Evolutionary conservation across 2,329 filamentous ascomycete species (phyloP), one percentile per base, ranked within the genome.

Genomic region (Alternaria novae-zelandiae): DNA sequence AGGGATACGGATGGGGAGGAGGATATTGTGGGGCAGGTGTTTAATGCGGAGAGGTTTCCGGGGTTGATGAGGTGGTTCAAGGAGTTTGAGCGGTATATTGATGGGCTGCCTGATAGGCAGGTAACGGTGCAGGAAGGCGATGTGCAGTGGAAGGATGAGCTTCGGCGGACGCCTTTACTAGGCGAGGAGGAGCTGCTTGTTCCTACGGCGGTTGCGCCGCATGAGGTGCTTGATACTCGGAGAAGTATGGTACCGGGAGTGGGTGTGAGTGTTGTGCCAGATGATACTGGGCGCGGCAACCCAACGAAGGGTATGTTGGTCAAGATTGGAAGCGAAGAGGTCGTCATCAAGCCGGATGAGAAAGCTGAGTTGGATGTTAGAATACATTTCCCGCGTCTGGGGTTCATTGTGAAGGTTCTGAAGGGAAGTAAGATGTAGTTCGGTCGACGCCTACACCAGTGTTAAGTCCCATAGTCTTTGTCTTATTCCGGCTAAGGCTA

Each of bases 381-480:
- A 15, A 67, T 82, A 13, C 81, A 83, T 71, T 82, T 83, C 49
- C 81, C 81, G 8, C 68, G 79, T 23, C 53, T 82, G 13, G 81
- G 80, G 0, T 83, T 82, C 57, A 74, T 79, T 10, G 72, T 82
- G 1, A 70, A 73, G 56, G 54, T 53, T 8, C 32, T 59, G 7
- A 65, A 69, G 20, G 62, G 55, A 21, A 63, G 63, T 44, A 69
- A 58, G 46, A 15, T 66, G 50, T n/a, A n/a, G n/a, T n/a, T n/a
- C n/a, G n/a, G n/a, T n/a, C n/a, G n/a, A n/a, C n/a, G n/a, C n/a
- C n/a, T n/a, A n/a, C n/a, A n/a, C n/a, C n/a, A n/a, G n/a, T n/a
- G n/a, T n/a, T n/a, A n/a, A n/a, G n/a, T n/a, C n/a, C n/a, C n/a
- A n/a, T n/a, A n/a, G n/a, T n/a, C n/a, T n/a, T n/a, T n/a, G n/a